Evolutionary conservation across 495 filamentous ascomycete genomes (phyloP), one percentile per base, ranked within the genome.

Genomic region (Penicillium coffeae): DNA sequence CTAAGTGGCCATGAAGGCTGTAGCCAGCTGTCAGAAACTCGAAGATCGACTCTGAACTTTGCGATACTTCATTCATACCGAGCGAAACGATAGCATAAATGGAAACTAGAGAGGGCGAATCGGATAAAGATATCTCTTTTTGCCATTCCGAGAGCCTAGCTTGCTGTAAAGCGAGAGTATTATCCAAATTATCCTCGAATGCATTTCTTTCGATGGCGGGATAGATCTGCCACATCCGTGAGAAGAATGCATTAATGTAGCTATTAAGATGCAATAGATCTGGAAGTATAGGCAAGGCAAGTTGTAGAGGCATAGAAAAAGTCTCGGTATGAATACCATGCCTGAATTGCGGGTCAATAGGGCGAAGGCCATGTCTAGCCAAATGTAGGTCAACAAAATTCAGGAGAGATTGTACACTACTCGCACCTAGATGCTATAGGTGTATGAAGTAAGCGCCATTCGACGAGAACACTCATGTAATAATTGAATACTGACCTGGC

Each of bases 321-420:
- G 41, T 38, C 12, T 49, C 47, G 5, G 47, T 42, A 21, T 41
- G 47, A 42, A 49, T 41, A 12, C 47, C 47, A 49, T 49, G 47
- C 9, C 21, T 41, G 16, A 42, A 34, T 12, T 21, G 16, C 14
- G 47, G 25, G 7, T 37, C 19, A 14, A 19, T 38, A 14, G 32
- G 38, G n/a, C 25, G 21, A 12, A 49, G 42, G 18, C 47, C 47
- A 27, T 42, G 33, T 16, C 38, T 39, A 42, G 38, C 30, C 2
- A 49, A 13, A 35, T 42, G 47, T 1, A 49, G 27, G 25, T 49
- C 47, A 19, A 49, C 22, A 22, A 49, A 49, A 21, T 49, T 49
- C 15, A 49, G 35, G 25, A 49, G 47, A 15, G 38, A 49, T n/a
- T 49, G 47, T 6, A 49, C 47, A 13, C 47, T 49, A 22, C 47